These are phyloP conservation scores for Ustilago shanxiensis DNA, from an alignment of 1,284 basidiomycete genomes.

Conservation along the genomic window DNA sequence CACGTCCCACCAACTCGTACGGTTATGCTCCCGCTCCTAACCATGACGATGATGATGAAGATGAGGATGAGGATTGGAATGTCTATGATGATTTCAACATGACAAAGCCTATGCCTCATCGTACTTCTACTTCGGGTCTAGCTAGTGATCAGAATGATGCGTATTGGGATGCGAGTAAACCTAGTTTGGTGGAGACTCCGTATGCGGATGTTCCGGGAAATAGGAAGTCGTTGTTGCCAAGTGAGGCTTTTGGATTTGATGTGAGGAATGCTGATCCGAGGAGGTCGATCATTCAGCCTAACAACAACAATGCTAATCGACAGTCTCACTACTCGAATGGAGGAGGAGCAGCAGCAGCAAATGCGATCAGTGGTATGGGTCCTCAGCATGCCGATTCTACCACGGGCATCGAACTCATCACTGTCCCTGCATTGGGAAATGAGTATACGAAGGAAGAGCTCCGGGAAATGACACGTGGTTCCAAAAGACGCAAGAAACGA, in stretches of 20 bases:
- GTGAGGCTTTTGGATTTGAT: constrained; percentile 63
- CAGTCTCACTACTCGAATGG: constrained; percentile 5
- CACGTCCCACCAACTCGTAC: constrained; percentile 31
- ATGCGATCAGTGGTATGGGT: constrained; percentile 31
- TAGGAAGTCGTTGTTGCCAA: constrained; percentile 46
- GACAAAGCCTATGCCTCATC: constrained; percentile 45
- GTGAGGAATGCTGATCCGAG: constrained; percentile 59
- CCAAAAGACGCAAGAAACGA: constrained; percentile 41
- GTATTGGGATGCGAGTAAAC: constrained; percentile 45
- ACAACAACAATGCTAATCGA: constrained; percentile 7
- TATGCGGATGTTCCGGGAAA: constrained; percentile 29
- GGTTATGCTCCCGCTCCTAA: constrained; percentile 33
- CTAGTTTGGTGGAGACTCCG: constrained; percentile 31
- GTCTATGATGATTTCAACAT: constrained; percentile 68
- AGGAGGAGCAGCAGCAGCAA: background rate
- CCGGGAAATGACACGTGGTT: constrained; percentile 45
- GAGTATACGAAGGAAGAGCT: constrained; percentile 63
- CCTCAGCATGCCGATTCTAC: constrained; percentile 43
- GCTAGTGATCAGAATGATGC: constrained; percentile 30
- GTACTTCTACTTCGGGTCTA: constrained; percentile 25
- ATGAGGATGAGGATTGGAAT: constrained; percentile 60
- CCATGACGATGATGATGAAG: constrained; percentile 34
- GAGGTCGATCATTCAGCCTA: constrained; percentile 30
- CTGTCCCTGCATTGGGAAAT: constrained; percentile 63
- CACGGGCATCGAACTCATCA: constrained; percentile 64